A percentile compares a stretch with the other conserved stretches of the same genome.
phyloP scores from a whole-genome alignment of 768 basidiomycete species.

The Cystobasidium ongulense region DNA sequence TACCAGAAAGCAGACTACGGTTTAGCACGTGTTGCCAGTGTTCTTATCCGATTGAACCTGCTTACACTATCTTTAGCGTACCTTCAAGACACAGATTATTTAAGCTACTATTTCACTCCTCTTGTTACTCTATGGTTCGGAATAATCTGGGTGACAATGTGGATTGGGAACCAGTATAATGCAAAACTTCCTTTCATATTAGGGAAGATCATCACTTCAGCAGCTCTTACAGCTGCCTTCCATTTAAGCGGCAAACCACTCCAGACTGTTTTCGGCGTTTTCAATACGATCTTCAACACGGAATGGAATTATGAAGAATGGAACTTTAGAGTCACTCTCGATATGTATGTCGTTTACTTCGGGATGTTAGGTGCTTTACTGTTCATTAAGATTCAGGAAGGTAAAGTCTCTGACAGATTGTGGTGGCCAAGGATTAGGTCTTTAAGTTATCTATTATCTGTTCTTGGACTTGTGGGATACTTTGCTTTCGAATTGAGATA shows the following conservation, averaged over 20 bases:
- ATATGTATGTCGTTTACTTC: slow-evolving; percentile 77
- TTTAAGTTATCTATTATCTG: slow-evolving; percentile 51
- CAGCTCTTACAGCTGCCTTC: slow-evolving; percentile 57
- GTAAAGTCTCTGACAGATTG: slow-evolving; percentile 60
- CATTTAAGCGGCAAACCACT: slow-evolving; percentile 60
- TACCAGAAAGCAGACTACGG: slow-evolving; percentile 81
- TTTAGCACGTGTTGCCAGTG: slow-evolving; percentile 64
- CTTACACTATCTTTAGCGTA: slow-evolving; percentile 74
- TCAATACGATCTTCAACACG: slow-evolving; percentile 62
- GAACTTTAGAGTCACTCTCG: slow-evolving; percentile 78
- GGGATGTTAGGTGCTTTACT: slow-evolving; percentile 73
- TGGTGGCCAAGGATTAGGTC: slow-evolving; percentile 58
- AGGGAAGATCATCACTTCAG: slow-evolving; percentile 61
- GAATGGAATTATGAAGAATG: slow-evolving; percentile 79
- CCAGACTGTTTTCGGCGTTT: slow-evolving; percentile 56
- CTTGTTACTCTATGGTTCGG: slow-evolving; percentile 80
- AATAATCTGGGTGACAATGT: slow-evolving; percentile 73
- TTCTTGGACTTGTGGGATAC: slow-evolving; percentile 61
- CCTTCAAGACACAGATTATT: slow-evolving; percentile 83
- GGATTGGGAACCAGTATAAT: slow-evolving; percentile 63
- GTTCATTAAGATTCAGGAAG: slow-evolving; percentile 66
- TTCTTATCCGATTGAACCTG: slow-evolving; percentile 72
- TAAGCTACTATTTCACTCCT: slow-evolving; percentile 83
- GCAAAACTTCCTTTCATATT: slow-evolving; percentile 59
- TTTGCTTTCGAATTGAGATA: slow-evolving; percentile 73